phyloP scores from a whole-genome alignment of 176 grass and related monocot species.

The Sorghum bicolor region DNA sequence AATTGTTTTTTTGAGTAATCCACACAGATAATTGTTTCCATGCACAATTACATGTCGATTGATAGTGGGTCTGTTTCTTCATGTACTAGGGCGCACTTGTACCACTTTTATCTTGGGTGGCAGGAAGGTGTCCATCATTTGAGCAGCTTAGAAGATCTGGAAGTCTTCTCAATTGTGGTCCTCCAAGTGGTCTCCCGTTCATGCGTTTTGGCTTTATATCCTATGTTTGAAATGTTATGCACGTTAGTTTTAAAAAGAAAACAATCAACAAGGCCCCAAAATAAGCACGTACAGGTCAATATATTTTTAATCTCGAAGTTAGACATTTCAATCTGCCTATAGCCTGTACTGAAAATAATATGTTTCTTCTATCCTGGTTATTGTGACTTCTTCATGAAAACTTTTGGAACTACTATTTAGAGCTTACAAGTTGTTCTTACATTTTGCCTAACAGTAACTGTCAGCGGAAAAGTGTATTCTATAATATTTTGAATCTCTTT shows the following conservation, averaged over 20 bases:
- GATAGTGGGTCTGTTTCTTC: background rate
- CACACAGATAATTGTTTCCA: background rate
- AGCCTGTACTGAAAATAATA: background rate
- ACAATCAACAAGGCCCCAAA: background rate
- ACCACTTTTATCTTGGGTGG: conserved; percentile 38
- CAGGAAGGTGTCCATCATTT: conserved; percentile 37
- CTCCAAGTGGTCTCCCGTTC: conserved; percentile 35
- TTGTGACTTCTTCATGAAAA: background rate
- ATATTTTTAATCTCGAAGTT: conserved; percentile 6
- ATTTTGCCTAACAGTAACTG: background rate
- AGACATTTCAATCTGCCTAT: background rate
- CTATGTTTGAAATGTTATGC: conserved; percentile 41
- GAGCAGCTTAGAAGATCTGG: conserved; percentile 72
- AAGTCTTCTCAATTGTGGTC: conserved; percentile 55
- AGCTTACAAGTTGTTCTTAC: conserved; percentile 8
- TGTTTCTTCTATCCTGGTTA: background rate
- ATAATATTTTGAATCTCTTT: background rate
- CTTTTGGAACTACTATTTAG: background rate
- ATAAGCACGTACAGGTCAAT: background rate
- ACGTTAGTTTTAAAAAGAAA: background rate
- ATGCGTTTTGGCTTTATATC: conserved; percentile 67
- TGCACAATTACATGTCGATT: background rate
- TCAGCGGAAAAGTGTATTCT: background rate
- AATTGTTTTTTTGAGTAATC: no score
- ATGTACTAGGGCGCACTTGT: conserved; percentile 4